Evolutionary conservation across 768 basidiomycete genomes (phyloP).

Genomic region (Collybia mongolica): DNA sequence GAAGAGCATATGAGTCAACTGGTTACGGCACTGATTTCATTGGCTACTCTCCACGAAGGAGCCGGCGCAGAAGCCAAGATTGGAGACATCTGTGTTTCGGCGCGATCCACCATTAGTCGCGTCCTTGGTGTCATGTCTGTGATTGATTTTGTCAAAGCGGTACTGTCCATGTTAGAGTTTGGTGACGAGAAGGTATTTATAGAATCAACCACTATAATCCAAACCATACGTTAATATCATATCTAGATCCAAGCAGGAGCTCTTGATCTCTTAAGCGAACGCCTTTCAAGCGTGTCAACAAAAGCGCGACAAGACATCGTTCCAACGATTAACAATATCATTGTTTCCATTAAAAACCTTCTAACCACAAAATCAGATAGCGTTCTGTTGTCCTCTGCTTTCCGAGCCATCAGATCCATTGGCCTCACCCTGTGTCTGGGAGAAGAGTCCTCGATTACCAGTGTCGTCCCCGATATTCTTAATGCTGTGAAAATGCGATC

Average conservation of each 20-base stretch:
- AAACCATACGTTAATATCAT: conserved; percentile 4
- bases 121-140: conserved; percentile 68
- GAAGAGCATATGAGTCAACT: conserved; percentile 37
- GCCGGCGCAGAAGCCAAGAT: conserved; percentile 30
- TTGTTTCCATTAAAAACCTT: conserved; percentile 48
- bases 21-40: conserved; percentile 46
- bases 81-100: conserved; percentile 43
- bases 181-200: conserved; percentile 47
- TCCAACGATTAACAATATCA: conserved; percentile 49
- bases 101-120: conserved; percentile 50
- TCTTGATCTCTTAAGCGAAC: conserved; percentile 65
- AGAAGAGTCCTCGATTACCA: conserved; percentile 66
- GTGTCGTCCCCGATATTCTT: conserved; percentile 59
- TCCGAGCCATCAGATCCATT: conserved; percentile 60
- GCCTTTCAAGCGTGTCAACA: conserved; percentile 59
- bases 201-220: neutral
- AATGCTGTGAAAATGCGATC: conserved; percentile 40
- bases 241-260: conserved; percentile 64
- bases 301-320: conserved; percentile 52
- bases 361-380: conserved; percentile 41
- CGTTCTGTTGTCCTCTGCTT: conserved; percentile 42
- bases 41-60: conserved; percentile 36
- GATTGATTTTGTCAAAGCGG: conserved; percentile 60
- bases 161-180: conserved; percentile 54
- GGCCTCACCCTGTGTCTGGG: conserved; percentile 53